Evolutionary conservation across 805 yeast species (phyloP), one percentile per base, ranked within the genome.

Genomic region (Tetrapisispora taiwanensis): DNA sequence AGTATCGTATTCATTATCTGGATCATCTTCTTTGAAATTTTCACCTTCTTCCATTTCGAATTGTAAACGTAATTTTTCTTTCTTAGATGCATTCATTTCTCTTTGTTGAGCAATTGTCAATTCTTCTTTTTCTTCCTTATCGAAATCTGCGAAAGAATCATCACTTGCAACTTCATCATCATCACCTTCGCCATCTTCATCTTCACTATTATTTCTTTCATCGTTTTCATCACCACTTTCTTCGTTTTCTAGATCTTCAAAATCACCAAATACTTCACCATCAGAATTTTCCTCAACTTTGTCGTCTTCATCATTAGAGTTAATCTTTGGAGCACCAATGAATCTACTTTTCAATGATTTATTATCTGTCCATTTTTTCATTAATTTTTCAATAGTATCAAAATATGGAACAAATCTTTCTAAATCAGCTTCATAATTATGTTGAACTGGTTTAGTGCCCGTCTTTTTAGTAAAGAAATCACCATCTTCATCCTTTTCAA

Each of bases 1-100:
- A 0, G 96, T 88, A 55, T 90, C 97, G 45, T 86, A 87, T 58
- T 84, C 94, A 47, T 74, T 74, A 59, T 84, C 88, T 12, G 85
- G 85, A 50, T 86, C 95, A 49, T 81, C 85, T 22, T 80, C 87
- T 15, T 84, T 85, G 52, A 78, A 77, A 46, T 78, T 81, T 37
- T 78, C 79, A 46, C 78, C 81, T 51, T 75, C 80, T 46, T 71
- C 75, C 60, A 63, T 53, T 46, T 92, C 97, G 58, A 92, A 87
- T 60, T 92, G 97, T 55, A 85, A 72, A 47, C 88, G 80, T 47
- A 90, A 71, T 56, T 84, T 81, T 51, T 89, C 97, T 57, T 92
- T 94, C 70, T 84, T 88, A 48, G 81, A 78, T 1, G 97, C 95
- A 57, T 89, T 89, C 43, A 77, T 66, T 42, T 76, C 79, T 60